These are phyloP conservation scores for Hyaloraphidium curvatum DNA, from an alignment of 192 early-diverging fungal genomes.

Conservation along the genomic window DNA sequence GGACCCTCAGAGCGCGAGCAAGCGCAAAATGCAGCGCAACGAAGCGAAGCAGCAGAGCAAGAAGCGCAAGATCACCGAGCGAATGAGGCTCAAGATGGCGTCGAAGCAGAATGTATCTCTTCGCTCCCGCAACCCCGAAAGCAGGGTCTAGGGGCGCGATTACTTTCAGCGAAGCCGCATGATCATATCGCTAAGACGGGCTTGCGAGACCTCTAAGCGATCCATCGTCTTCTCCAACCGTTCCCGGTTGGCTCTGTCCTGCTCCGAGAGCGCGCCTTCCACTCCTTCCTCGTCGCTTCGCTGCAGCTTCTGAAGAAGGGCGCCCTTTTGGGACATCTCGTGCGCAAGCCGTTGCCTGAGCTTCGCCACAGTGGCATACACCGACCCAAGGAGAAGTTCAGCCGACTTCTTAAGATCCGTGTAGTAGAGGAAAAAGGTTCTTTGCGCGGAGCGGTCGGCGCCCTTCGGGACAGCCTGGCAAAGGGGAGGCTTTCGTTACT, in stretches of 20 bases:
- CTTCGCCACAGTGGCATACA: neutral
- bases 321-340: neutral
- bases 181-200: too few relatives aligned
- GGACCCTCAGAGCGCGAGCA: conserved; percentile 54
- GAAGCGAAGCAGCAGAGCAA: conserved; percentile 44
- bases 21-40: conserved; percentile 47
- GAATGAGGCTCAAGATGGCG: conserved; percentile 25
- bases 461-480: neutral
- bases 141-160: too few relatives aligned
- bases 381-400: neutral
- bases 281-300: neutral
- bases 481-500: neutral
- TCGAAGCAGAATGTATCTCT: too few relatives aligned
- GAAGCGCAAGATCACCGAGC: conserved; percentile 48
- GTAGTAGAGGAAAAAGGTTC: neutral
- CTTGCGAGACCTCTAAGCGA: too few relatives aligned
- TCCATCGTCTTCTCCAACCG: too few relatives aligned
- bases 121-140: too few relatives aligned
- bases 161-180: too few relatives aligned
- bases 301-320: neutral
- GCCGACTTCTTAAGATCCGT: neutral
- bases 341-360: neutral
- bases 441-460: neutral
- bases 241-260: too few relatives aligned
- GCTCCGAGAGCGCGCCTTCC: too few relatives aligned